These are phyloP conservation scores for Hypoxylon trugodes DNA, from an alignment of 495 filamentous ascomycete species.

Conservation along the genomic window DNA sequence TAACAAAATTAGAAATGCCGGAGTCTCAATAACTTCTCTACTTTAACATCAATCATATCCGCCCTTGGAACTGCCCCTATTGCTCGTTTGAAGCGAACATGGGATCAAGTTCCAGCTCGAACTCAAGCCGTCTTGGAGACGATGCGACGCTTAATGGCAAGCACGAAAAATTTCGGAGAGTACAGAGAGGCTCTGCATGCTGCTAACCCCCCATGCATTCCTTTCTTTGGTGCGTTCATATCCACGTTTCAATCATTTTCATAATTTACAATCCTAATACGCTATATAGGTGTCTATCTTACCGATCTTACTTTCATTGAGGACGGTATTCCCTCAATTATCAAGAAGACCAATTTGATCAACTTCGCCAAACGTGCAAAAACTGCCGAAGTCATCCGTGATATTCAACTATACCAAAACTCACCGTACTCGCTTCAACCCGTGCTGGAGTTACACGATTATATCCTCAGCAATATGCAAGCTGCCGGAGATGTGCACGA, in stretches of 20 bases:
- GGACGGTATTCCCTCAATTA: constrained; percentile 93
- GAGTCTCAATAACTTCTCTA: constrained; percentile 93
- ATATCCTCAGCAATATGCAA: constrained; percentile 95
- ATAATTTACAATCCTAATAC: constrained; percentile 9
- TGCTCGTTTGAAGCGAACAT: constrained; percentile 91
- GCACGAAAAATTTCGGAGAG: constrained; percentile 97
- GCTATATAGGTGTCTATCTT: constrained; percentile 83
- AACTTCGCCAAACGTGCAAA: constrained; percentile 98
- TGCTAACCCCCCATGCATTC: constrained; percentile 96
- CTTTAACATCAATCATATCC: constrained; percentile 97
- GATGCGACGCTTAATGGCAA: constrained; percentile 95
- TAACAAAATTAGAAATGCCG: constrained; percentile 82
- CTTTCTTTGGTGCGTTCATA: constrained; percentile 85
- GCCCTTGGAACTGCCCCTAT: constrained; percentile 94
- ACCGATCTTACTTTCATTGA: constrained; percentile 99
- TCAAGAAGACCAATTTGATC: constrained; percentile 94
- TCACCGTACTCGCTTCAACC: constrained; percentile 89
- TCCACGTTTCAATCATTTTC: background rate
- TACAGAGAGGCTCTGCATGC: constrained; percentile 92
- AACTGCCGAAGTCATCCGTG: constrained; percentile 95
- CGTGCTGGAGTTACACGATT: constrained; percentile 93
- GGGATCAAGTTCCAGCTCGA: constrained; percentile 87
- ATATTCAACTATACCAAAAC: constrained; percentile 98
- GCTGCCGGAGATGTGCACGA: constrained; percentile 94
- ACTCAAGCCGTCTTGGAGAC: constrained; percentile 81